Evolutionary conservation across 495 filamentous ascomycete genomes (phyloP).

Genomic region (Xylaria castorea): DNA sequence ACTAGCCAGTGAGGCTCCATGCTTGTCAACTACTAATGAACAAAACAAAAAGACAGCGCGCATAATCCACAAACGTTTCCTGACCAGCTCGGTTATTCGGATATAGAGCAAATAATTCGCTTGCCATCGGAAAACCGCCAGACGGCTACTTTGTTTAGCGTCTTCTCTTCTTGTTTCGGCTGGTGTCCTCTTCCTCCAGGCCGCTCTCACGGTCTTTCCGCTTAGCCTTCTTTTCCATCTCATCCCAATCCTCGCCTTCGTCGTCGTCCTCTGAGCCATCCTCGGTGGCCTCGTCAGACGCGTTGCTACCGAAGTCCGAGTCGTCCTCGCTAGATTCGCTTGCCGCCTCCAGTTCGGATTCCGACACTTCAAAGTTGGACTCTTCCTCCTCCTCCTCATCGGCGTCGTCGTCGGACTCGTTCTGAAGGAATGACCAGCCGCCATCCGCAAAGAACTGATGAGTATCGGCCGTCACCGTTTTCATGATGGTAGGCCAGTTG

Average conservation of each 20-base stretch:
- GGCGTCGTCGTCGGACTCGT: slow-evolving; percentile 87
- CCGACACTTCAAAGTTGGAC: slow-evolving; percentile 89
- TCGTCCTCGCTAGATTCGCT: slow-evolving; percentile 87
- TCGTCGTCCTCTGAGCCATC: slow-evolving; percentile 77
- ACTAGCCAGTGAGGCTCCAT: background rate
- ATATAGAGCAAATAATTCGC: background rate
- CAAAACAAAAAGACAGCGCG: slow-evolving; percentile 10
- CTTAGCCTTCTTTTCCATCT: slow-evolving; percentile 87
- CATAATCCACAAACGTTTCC: background rate
- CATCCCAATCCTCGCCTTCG: slow-evolving; percentile 91
- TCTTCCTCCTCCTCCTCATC: slow-evolving; percentile 77
- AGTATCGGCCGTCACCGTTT: slow-evolving; percentile 92
- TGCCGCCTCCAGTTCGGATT: slow-evolving; percentile 78
- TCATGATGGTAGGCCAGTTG: slow-evolving; percentile 99
- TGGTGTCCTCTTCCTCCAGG: slow-evolving; percentile 69
- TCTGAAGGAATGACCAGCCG: slow-evolving; percentile 91
- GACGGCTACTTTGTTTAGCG: slow-evolving; percentile 31
- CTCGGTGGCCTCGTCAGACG: slow-evolving; percentile 75
- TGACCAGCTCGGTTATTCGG: background rate
- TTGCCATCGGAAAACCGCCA: background rate
- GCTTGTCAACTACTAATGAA: background rate
- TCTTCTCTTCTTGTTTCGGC: slow-evolving; percentile 53
- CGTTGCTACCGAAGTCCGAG: slow-evolving; percentile 91
- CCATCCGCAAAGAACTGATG: slow-evolving; percentile 95
- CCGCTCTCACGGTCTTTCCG: slow-evolving; percentile 80